Evolutionary conservation across 345 rosid genomes (phyloP).

Genomic region (Carallia pectinifolia): DNA sequence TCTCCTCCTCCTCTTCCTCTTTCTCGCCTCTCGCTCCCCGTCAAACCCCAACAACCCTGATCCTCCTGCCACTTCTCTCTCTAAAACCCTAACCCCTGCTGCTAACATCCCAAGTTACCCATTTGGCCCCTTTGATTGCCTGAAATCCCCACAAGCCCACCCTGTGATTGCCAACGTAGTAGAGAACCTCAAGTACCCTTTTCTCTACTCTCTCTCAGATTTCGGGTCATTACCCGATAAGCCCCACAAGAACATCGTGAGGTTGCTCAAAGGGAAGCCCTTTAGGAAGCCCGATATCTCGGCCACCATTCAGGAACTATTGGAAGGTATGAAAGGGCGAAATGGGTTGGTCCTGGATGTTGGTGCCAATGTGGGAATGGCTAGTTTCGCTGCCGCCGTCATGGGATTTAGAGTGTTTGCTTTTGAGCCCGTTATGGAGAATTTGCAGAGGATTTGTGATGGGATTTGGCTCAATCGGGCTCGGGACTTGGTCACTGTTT

Average conservation of each 20-base stretch:
- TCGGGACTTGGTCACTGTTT: constrained; percentile 69
- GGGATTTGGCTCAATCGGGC: constrained; percentile 90
- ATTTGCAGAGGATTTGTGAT: constrained; percentile 92
- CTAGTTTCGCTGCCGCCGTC: constrained; percentile 87
- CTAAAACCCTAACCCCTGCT: constrained; percentile 25
- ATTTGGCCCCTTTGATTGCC: constrained; percentile 66
- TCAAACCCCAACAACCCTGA: constrained; percentile 6
- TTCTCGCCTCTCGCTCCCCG: constrained; percentile 17
- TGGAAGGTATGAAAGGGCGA: constrained; percentile 51
- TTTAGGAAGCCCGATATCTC: constrained; percentile 92
- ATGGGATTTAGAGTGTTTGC: constrained; percentile 90
- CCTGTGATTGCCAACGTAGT: constrained; percentile 85
- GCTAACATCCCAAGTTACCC: constrained; percentile 29
- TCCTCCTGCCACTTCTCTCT: not conserved
- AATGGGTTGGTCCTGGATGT: constrained; percentile 78
- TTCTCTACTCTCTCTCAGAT: constrained; percentile 80
- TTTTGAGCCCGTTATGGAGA: constrained; percentile 91
- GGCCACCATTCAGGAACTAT: constrained; percentile 65
- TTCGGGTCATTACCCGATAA: constrained; percentile 82
- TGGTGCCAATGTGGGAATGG: constrained; percentile 98
- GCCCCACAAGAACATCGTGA: constrained; percentile 92
- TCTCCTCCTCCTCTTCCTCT: constrained; percentile 44
- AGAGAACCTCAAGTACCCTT: constrained; percentile 77
- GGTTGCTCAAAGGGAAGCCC: constrained; percentile 86
- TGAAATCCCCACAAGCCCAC: constrained; percentile 65